Evolutionary conservation across 495 filamentous ascomycete species (phyloP), one percentile per base, ranked within the genome.

Genomic region (Trichoderma reesei): DNA sequence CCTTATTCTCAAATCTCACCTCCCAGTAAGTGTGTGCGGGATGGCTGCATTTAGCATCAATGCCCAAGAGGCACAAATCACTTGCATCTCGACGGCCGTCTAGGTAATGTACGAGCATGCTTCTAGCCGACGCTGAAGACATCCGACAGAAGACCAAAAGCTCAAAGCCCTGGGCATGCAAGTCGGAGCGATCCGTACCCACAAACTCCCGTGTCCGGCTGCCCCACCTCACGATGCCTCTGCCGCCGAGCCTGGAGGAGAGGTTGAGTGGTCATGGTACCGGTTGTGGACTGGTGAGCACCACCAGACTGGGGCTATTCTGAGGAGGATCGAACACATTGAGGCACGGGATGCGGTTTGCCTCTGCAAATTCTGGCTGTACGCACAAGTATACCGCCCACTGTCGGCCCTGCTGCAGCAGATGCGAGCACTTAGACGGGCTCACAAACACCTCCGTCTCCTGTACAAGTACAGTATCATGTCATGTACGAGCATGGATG

Each of bases 161-260:
- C 51, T 9, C 20, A 31, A 34, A n/a, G 51, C 51, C 51, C 26
- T 56, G 11, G 26, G 26, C 51, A 56, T 56, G 51, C 51, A 56
- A 56, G 51, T 56, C 51, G 51, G 51, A 56, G 51, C 51, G 51
- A 56, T 56, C 51, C 51, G 51, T 56, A 56, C 51, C 51, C 51
- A 56, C 51, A 33, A 56, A 56, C 51, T 56, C 51, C 51, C 51
- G 51, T 34, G 51, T 56, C 51, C 51, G 51, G 51, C 51, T 18
- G 51, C 51, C 51, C 51, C 51, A 56, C 51, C 51, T 56, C 51
- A 56, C 51, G 51, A 56, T 56, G 51, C 34, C 34, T 56, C 11
- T 31, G 51, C 51, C 51, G 51, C 26, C 20, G 26, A 20, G 20
- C 26, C 34, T 48, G 44, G 14, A 48, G 44, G 18, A 48, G 44